Conservation (phyloP, 192 early-diverging fungal genomes). For the Kickxella alabastrina region DNA sequence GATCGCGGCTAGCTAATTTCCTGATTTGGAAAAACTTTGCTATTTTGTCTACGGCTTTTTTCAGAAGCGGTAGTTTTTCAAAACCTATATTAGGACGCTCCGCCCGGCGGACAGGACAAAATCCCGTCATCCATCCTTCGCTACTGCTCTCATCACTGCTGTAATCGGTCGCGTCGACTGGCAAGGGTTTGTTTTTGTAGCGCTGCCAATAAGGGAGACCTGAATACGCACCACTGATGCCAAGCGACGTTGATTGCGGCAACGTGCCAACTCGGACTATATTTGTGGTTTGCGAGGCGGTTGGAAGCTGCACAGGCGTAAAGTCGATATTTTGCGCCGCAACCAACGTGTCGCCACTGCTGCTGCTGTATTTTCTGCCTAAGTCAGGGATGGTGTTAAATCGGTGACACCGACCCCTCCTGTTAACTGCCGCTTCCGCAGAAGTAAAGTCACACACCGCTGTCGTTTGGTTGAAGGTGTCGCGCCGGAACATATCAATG, state of each 20-base stretch:
- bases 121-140: no score
- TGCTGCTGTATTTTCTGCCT: slow-evolving; percentile 2
- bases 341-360: slow-evolving; percentile 1
- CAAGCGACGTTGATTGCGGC: slow-evolving; percentile 5
- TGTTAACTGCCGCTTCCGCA: no score
- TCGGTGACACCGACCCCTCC: not conserved
- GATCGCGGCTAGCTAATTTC: slow-evolving; percentile 7
- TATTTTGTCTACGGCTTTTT: slow-evolving; percentile 14
- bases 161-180: no score
- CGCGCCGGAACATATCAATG: no score
- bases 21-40: slow-evolving; percentile 15
- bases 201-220: slow-evolving; percentile 34
- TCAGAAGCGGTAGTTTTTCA: slow-evolving; percentile 11
- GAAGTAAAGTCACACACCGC: no score
- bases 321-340: not conserved
- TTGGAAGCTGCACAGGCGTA: not conserved
- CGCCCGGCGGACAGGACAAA: slow-evolving; percentile 25
- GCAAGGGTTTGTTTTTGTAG: no score
- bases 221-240: slow-evolving; percentile 18
- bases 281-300: no score
- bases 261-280: slow-evolving; percentile 21
- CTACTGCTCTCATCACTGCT: no score
- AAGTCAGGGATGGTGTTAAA: not conserved
- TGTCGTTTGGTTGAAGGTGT: no score
- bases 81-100: slow-evolving; percentile 20